A percentile compares a stretch with the other conserved stretches of the same genome.
These are phyloP conservation scores for Agapanthus africanus DNA, from an alignment of 106 monocot species.

Conservation along the genomic window DNA sequence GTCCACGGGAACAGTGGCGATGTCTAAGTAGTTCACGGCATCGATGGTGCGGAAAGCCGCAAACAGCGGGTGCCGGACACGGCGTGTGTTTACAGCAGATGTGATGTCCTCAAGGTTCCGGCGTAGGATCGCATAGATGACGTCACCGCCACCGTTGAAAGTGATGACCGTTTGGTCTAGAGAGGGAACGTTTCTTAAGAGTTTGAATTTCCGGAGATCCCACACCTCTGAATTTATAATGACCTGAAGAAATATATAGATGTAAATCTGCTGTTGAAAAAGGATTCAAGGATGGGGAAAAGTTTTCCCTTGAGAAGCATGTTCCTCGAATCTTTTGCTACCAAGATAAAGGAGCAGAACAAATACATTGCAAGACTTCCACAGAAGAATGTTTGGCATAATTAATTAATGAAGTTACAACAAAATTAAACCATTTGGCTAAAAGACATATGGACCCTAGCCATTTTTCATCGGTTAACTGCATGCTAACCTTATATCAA, in stretches of 20 bases:
- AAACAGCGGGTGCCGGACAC: conserved; percentile 73
- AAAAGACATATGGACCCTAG: too few species aligned
- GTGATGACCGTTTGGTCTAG: conserved; percentile 85
- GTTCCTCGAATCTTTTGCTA: too few species aligned
- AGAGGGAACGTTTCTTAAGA: conserved; percentile 79
- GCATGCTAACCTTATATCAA: too few species aligned
- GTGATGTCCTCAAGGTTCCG: conserved; percentile 88
- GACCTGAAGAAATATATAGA: conserved; percentile 33
- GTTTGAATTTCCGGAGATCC: conserved; percentile 92
- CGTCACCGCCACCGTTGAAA: conserved; percentile 72
- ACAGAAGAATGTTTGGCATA: too few species aligned
- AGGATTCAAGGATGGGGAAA: too few species aligned
- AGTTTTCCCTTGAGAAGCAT: too few species aligned
- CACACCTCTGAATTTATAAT: conserved; percentile 97
- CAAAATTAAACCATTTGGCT: too few species aligned
- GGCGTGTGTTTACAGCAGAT: conserved; percentile 67
- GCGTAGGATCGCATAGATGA: conserved; percentile 88
- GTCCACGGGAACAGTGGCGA: conserved; percentile 83
- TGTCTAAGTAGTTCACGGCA: conserved; percentile 74
- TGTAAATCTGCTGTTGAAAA: not conserved
- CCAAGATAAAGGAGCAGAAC: too few species aligned
- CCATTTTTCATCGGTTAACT: too few species aligned
- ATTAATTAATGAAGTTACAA: too few species aligned
- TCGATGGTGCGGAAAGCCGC: conserved; percentile 94
- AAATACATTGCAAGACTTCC: too few species aligned